These are phyloP conservation scores for Fusarium armeniacum DNA, from an alignment of 2,329 filamentous ascomycete species.

Conservation along the genomic window DNA sequence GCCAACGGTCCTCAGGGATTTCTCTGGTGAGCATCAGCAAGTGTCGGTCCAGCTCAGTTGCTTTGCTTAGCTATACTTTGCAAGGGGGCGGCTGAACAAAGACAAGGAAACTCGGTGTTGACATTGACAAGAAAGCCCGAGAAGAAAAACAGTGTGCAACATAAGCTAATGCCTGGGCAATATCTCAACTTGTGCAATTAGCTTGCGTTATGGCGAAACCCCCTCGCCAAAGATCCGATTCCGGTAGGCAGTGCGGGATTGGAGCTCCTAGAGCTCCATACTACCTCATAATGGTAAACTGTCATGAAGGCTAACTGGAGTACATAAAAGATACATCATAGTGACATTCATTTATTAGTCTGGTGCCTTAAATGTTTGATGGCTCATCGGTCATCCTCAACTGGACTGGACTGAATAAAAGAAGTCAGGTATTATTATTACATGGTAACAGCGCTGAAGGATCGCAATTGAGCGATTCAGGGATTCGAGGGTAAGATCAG, in stretches of 20 bases:
- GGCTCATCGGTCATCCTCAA: conserved; percentile 4
- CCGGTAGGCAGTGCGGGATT: conserved; percentile 28
- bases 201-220: conserved; percentile 39
- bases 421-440: background rate
- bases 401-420: conserved; percentile 20
- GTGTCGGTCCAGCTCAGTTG: conserved; percentile 3
- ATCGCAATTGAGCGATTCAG: conserved; percentile 28
- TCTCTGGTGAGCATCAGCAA: conserved; percentile 10
- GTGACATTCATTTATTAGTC: conserved; percentile 24
- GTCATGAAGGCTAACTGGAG: conserved; percentile 13
- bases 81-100: conserved; percentile 18
- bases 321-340: conserved; percentile 26
- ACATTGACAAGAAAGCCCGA: conserved; percentile 37
- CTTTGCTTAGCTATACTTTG: background rate
- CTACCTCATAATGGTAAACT: background rate
- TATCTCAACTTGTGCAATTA: conserved; percentile 38
- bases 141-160: conserved; percentile 11
- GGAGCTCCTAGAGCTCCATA: conserved; percentile 21
- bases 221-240: conserved; percentile 6
- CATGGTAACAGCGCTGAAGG: conserved; percentile 10
- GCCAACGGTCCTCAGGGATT: conserved; percentile 40
- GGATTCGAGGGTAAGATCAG: conserved; percentile 34
- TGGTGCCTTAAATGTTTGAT: conserved; percentile 1
- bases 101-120: conserved; percentile 30
- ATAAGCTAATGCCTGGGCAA: conserved; percentile 12